phyloP scores from a whole-genome alignment of 495 filamentous ascomycete species.

The Penicillium dipodomyicola region DNA sequence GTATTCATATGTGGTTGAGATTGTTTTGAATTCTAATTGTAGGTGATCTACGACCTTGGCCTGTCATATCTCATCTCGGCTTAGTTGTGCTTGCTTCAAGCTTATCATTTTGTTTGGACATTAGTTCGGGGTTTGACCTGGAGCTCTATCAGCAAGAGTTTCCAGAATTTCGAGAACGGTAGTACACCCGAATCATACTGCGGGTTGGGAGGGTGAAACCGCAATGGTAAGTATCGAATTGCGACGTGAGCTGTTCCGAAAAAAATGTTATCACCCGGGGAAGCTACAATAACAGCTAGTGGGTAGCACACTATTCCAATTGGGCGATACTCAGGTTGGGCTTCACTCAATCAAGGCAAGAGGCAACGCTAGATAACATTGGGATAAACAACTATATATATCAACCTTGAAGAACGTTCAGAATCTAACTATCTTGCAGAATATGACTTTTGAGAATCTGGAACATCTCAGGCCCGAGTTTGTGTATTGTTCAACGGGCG shows the following conservation, averaged over 20 bases:
- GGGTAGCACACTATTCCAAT: conserved; percentile 2
- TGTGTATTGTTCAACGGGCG: too few species aligned
- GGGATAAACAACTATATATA: neutral
- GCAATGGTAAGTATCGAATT: neutral
- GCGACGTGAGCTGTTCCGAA: neutral
- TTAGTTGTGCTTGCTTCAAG: neutral
- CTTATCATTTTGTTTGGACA: neutral
- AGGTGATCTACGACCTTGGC: neutral
- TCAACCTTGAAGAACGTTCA: neutral
- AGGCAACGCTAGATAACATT: conserved; percentile 3
- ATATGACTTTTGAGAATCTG: neutral
- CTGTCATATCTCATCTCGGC: neutral
- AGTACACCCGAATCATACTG: neutral
- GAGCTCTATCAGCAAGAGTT: neutral
- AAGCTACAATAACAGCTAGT: neutral
- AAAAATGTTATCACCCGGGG: neutral
- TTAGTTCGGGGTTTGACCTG: neutral
- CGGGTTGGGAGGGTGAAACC: neutral
- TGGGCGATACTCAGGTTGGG: neutral
- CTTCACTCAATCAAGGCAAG: neutral
- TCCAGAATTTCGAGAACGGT: neutral
- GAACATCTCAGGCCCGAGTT: too few species aligned
- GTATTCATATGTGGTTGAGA: too few species aligned
- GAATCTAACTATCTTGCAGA: conserved; percentile 2
- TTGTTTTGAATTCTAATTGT: too few species aligned